These are phyloP conservation scores for Babesia gibsoni DNA, from an alignment of 169 alveolate species.

Conservation along the genomic window DNA sequence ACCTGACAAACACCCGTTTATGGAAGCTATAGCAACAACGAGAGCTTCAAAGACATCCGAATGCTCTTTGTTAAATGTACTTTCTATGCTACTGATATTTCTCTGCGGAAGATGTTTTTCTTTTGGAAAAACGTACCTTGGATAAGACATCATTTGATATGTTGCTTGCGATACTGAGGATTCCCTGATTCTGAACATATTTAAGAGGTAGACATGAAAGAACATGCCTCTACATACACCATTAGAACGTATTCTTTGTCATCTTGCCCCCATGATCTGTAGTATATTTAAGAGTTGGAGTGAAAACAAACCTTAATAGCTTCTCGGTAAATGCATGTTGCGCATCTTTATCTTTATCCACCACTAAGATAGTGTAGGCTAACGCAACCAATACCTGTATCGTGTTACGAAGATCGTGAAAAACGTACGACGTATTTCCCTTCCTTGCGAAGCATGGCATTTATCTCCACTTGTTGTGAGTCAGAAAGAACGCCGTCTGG, in stretches of 20 bases:
- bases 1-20: not conserved
- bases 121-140: not conserved
- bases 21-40: conserved; percentile 1
- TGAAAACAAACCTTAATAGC: not conserved
- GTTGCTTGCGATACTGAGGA: conserved; percentile 6
- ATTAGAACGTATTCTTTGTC: not conserved
- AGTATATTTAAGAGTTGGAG: not conserved
- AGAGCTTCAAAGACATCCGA: conserved; percentile 27
- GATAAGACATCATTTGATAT: not conserved
- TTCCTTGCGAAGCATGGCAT: conserved; percentile 8
- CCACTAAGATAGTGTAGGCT: conserved; percentile 16
- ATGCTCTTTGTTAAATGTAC: not conserved
- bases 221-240: conserved; percentile 16
- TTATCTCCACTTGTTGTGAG: conserved; percentile 31
- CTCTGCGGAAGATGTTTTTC: conserved; percentile 6
- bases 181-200: not conserved
- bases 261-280: conserved; percentile 19
- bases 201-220: not conserved
- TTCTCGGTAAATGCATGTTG: not conserved
- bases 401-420: not conserved
- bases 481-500: conserved; percentile 60
- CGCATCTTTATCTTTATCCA: not conserved
- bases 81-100: not conserved
- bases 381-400: conserved; percentile 12
- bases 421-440: not conserved